Conservation (phyloP, 495 filamentous ascomycete genomes). For the Penicillium angulare region DNA sequence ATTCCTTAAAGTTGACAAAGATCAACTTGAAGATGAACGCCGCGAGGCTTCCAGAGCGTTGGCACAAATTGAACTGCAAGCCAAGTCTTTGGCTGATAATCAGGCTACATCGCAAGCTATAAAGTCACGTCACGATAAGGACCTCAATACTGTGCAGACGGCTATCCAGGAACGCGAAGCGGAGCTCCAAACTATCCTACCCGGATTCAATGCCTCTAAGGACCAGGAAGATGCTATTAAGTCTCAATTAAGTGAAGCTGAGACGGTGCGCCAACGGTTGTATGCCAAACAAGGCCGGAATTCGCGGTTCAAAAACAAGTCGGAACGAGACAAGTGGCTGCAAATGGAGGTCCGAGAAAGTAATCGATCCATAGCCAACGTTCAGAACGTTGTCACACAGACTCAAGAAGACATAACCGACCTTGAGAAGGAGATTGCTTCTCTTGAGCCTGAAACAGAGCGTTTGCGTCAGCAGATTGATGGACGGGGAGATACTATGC, state of each 20-base stretch:
- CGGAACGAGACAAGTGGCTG: conserved; percentile 82
- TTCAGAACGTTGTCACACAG: conserved; percentile 77
- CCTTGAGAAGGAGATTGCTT: conserved; percentile 66
- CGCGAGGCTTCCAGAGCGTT: conserved; percentile 71
- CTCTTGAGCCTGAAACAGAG: conserved; percentile 70
- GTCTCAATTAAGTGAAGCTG: conserved; percentile 69
- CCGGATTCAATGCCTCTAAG: conserved; percentile 71
- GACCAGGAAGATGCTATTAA: conserved; percentile 68
- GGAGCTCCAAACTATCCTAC: conserved; percentile 69
- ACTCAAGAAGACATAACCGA: conserved; percentile 81
- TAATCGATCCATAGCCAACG: conserved; percentile 67
- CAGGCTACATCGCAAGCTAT: conserved; percentile 75
- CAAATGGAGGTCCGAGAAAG: conserved; percentile 79
- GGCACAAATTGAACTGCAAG: conserved; percentile 81
- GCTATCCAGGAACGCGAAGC: conserved; percentile 74
- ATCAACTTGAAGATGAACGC: conserved; percentile 85
- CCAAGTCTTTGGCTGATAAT: conserved; percentile 76
- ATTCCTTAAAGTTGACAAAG: conserved; percentile 82
- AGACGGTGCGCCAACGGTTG: conserved; percentile 72
- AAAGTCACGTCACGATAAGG: conserved; percentile 64
- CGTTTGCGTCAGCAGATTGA: conserved; percentile 71
- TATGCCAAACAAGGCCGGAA: conserved; percentile 95
- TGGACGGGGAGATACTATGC: conserved; percentile 70
- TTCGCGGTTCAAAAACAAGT: conserved; percentile 81
- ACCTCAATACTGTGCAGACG: conserved; percentile 67